Conservation (phyloP, 441 rosid species). For the Heliophila coronopifolia region DNA sequence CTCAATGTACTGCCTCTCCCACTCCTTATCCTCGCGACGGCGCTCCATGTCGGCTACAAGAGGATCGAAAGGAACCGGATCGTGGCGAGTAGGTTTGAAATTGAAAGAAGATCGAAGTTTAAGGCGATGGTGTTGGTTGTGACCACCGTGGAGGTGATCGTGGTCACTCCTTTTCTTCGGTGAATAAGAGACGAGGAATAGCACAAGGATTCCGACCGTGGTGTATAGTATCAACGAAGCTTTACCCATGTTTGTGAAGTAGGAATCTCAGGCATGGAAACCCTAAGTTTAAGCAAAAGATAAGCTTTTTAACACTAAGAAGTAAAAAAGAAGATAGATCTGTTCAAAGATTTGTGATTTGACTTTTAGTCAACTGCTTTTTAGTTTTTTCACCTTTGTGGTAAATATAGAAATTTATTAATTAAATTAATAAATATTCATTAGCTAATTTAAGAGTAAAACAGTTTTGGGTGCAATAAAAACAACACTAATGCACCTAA, state of each 20-base stretch:
- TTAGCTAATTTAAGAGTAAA: too few relatives aligned
- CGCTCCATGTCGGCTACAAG: slow-evolving; percentile 87
- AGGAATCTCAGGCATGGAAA: too few relatives aligned
- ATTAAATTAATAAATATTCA: too few relatives aligned
- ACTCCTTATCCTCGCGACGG: slow-evolving; percentile 69
- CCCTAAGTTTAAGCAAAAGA: too few relatives aligned
- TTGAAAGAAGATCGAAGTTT: slow-evolving; percentile 66
- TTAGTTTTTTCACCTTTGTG: too few relatives aligned
- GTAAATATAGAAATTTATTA: too few relatives aligned
- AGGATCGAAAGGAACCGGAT: slow-evolving; percentile 70
- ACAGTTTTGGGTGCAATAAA: too few relatives aligned
- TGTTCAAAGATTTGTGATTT: too few relatives aligned
- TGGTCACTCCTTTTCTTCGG: slow-evolving; percentile 39
- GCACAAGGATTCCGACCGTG: slow-evolving; percentile 50
- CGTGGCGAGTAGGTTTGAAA: slow-evolving; percentile 46
- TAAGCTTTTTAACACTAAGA: too few relatives aligned
- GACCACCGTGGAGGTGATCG: slow-evolving; percentile 36
- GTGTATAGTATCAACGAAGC: slow-evolving; percentile 50
- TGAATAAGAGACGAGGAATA: slow-evolving; percentile 58
- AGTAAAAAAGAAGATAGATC: too few relatives aligned
- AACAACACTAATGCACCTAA: too few relatives aligned
- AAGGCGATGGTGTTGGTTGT: slow-evolving; percentile 59
- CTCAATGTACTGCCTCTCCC: slow-evolving; percentile 72
- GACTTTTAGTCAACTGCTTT: too few relatives aligned
- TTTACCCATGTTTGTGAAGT: slow-evolving; percentile 58